Conservation (phyloP, 768 basidiomycete species). For the Tylopilus sp. region DNA sequence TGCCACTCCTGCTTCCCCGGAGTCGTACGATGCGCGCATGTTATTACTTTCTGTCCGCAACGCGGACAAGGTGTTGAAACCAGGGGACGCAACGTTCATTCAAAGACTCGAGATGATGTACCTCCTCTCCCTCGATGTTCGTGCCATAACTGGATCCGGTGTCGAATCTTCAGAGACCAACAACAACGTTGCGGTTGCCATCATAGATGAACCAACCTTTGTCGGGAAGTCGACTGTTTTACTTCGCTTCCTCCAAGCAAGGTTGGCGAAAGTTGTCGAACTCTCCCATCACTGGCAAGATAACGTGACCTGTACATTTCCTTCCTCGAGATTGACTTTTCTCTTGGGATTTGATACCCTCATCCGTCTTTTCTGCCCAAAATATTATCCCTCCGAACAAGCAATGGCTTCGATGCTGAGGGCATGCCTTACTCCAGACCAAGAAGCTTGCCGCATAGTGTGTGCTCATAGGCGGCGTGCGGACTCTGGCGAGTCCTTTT, state of each 20-base stretch:
- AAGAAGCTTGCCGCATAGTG: conserved; percentile 59
- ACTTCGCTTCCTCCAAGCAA: conserved; percentile 43
- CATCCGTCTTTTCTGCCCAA: conserved; percentile 68
- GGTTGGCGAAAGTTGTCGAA: conserved; percentile 11
- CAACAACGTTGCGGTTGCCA: conserved; percentile 67
- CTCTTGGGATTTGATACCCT: conserved; percentile 85
- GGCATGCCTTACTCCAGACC: conserved; percentile 54
- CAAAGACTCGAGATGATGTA: conserved; percentile 88
- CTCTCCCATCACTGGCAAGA: neutral
- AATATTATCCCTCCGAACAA: conserved; percentile 59
- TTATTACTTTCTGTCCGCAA: conserved; percentile 83
- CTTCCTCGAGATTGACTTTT: conserved; percentile 54
- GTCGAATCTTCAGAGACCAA: conserved; percentile 1
- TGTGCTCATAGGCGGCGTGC: conserved; percentile 55
- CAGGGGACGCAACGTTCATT: conserved; percentile 67
- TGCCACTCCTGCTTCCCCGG: neutral
- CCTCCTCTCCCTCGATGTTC: conserved; percentile 53
- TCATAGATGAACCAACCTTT: conserved; percentile 87
- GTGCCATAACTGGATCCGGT: neutral
- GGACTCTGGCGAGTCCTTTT: conserved; percentile 15
- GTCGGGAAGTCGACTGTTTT: conserved; percentile 72
- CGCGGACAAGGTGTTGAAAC: conserved; percentile 73
- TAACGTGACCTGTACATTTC: too few species aligned
- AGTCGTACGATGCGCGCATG: conserved; percentile 66
- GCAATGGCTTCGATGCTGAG: conserved; percentile 56